Conservation (phyloP, 192 early-diverging fungal species). For the Coemansia sp. region DNA sequence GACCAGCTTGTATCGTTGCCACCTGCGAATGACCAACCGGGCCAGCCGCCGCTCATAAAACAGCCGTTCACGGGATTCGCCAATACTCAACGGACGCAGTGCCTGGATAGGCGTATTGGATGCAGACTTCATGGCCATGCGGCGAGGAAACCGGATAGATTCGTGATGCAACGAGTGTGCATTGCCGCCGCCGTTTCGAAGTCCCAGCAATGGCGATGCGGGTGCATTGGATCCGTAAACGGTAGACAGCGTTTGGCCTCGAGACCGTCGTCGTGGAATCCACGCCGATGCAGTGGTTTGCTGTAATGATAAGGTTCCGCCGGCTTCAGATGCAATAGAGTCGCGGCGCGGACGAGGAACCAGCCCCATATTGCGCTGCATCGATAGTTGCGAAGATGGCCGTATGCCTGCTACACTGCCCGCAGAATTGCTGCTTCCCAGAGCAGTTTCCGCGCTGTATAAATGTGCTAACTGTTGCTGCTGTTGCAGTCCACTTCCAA, state of each 20-base stretch:
- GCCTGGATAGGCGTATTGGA: background rate
- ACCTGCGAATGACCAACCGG: slow-evolving; percentile 19
- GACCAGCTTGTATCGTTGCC: slow-evolving; percentile 57
- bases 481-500: background rate
- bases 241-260: slow-evolving; percentile 27
- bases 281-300: background rate
- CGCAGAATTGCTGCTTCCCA: background rate
- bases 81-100: background rate
- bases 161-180: background rate
- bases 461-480: slow-evolving; percentile 13
- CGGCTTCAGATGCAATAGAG: slow-evolving; percentile 18
- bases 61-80: slow-evolving; percentile 1
- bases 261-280: slow-evolving; percentile 15
- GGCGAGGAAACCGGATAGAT: background rate
- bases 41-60: slow-evolving; percentile 24
- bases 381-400: slow-evolving; percentile 18
- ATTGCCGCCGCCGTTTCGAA: background rate
- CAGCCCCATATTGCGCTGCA: slow-evolving; percentile 22
- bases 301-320: slow-evolving; percentile 4
- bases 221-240: background rate
- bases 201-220: background rate
- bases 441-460: background rate
- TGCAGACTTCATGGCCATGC: background rate
- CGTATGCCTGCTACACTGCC: background rate
- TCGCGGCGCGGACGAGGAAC: slow-evolving; percentile 16